Percentiles rank a stretch among this genome's conserved stretches.
These are phyloP conservation scores for Gossypium schwendimanii DNA, from an alignment of 441 rosid genomes.

Conservation along the genomic window DNA sequence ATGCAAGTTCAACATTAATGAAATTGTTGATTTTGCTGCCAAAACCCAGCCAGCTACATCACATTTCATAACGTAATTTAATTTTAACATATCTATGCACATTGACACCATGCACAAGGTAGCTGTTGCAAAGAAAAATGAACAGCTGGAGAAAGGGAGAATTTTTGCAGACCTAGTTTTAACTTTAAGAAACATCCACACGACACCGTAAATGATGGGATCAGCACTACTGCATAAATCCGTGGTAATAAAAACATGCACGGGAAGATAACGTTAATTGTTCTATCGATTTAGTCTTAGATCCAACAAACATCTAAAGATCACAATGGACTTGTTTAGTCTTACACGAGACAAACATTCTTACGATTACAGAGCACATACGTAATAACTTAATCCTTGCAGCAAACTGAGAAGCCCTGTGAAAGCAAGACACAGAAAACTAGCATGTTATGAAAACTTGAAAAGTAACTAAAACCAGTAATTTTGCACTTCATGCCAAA, in stretches of 20 bases:
- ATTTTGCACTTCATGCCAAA: not conserved
- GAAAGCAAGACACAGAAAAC: not conserved
- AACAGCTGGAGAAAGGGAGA: not conserved
- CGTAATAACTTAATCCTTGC: not conserved
- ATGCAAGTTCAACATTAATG: not conserved
- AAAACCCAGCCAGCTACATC: not conserved
- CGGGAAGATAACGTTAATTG: not conserved
- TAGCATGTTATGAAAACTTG: not conserved
- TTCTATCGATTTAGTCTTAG: not conserved
- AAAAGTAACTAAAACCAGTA: not conserved
- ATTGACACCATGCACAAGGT: not conserved
- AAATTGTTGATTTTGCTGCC: not conserved
- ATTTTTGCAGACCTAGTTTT: not conserved
- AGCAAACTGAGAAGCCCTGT: slow-evolving; percentile 12
- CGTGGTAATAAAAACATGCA: not conserved
- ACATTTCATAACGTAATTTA: not conserved
- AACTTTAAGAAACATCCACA: not conserved
- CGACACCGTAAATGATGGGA: not conserved
- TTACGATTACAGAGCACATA: not conserved
- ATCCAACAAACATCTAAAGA: not conserved
- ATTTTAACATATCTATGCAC: not conserved
- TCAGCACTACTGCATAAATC: not conserved
- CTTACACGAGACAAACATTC: not conserved
- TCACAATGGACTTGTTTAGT: not conserved
- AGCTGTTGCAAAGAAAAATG: not conserved